These are phyloP conservation scores for Zalerion maritima DNA, from an alignment of 495 filamentous ascomycete genomes.

Conservation along the genomic window DNA sequence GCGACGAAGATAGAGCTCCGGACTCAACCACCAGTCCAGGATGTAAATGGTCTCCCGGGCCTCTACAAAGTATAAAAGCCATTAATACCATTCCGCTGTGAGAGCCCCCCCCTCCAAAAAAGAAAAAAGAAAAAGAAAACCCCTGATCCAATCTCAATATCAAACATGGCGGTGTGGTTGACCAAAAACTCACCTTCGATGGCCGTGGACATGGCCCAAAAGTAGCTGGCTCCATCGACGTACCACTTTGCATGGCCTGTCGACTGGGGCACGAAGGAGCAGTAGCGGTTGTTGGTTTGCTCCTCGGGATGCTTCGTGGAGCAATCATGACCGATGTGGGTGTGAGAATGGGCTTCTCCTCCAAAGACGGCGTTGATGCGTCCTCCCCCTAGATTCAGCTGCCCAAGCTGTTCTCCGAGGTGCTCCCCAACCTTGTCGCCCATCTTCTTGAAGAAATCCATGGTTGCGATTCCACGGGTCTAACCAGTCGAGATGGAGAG, in stretches of 20 bases:
- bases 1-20: conserved; percentile 77
- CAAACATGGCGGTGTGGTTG: conserved; percentile 10
- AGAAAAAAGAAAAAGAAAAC: conserved; percentile 1
- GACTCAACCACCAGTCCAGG: conserved; percentile 86
- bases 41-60: conserved; percentile 83
- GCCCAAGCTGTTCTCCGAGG: too few relatives aligned
- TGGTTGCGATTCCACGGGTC: too few relatives aligned
- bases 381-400: too few relatives aligned
- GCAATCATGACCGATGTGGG: conserved; percentile 18
- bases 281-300: conserved; percentile 49
- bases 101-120: too few relatives aligned
- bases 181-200: conserved; percentile 36
- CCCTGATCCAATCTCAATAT: not conserved
- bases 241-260: conserved; percentile 90
- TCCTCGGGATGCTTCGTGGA: conserved; percentile 17
- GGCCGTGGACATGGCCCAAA: conserved; percentile 76
- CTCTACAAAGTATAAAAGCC: conserved; percentile 25
- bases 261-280: conserved; percentile 76
- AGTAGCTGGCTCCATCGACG: conserved; percentile 84
- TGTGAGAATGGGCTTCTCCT: conserved; percentile 24
- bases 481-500: too few relatives aligned
- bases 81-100: too few relatives aligned
- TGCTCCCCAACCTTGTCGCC: too few relatives aligned
- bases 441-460: too few relatives aligned
- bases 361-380: conserved; percentile 12